Evolutionary conservation across 176 grass and related monocot genomes (phyloP).

Genomic region (Juncus effusus): DNA sequence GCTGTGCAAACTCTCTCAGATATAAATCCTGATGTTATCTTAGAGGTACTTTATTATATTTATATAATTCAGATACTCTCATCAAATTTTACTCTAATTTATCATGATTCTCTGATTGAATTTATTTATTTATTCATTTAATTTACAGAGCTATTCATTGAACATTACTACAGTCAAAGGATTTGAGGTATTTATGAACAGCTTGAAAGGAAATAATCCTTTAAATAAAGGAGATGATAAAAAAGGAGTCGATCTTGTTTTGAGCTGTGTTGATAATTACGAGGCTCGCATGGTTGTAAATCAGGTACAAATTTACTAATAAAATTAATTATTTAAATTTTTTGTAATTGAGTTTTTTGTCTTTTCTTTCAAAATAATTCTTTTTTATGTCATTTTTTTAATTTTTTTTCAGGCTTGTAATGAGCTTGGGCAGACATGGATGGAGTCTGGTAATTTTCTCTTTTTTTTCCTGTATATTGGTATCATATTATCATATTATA

Average conservation of each 20-base stretch:
- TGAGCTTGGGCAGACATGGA: slow-evolving; percentile 93
- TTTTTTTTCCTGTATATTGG: background rate
- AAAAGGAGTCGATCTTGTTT: slow-evolving; percentile 88
- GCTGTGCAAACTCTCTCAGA: slow-evolving; percentile 85
- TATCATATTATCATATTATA: background rate
- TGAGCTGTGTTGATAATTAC: slow-evolving; percentile 98
- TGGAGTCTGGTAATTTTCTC: slow-evolving; percentile 75
- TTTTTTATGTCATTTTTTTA: slow-evolving; percentile 6
- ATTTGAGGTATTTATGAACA: slow-evolving; percentile 78
- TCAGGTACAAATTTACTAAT: slow-evolving; percentile 44
- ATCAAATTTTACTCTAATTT: background rate
- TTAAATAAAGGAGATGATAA: slow-evolving; percentile 7
- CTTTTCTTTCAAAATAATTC: too few species aligned
- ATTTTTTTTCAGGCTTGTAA: slow-evolving; percentile 79
- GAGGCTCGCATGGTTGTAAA: slow-evolving; percentile 99
- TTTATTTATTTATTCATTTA: slow-evolving; percentile 4
- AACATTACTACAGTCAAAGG: slow-evolving; percentile 96
- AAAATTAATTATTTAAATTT: background rate
- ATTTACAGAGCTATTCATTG: slow-evolving; percentile 78
- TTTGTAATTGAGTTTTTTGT: too few species aligned
- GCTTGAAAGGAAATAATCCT: slow-evolving; percentile 50
- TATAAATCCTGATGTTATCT: slow-evolving; percentile 91
- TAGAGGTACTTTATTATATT: slow-evolving; percentile 51
- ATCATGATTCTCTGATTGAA: slow-evolving; percentile 4
- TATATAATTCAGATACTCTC: slow-evolving; percentile 17